Conservation (phyloP, 805 yeast species). For the Nakazawaea wyomingensis region DNA sequence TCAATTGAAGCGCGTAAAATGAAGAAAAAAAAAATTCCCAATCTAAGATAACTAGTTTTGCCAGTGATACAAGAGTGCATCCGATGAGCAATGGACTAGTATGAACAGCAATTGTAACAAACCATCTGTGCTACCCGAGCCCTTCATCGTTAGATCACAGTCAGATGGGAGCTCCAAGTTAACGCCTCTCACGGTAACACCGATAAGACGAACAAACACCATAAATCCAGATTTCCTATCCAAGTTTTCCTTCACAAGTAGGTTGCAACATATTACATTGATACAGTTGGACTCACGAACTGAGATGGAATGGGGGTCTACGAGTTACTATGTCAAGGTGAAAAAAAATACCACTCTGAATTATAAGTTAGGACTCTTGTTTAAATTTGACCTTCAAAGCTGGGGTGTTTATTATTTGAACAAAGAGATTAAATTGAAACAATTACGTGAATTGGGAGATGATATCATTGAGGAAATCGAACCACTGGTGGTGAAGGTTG, state of each 20-base stretch:
- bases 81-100: not conserved
- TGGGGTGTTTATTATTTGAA: slow-evolving; percentile 8
- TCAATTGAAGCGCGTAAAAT: no score
- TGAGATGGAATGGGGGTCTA: slow-evolving; percentile 5
- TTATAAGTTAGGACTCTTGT: slow-evolving; percentile 8
- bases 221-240: slow-evolving; percentile 4
- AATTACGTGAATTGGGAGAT: slow-evolving; percentile 2
- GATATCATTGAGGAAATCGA: slow-evolving; percentile 1
- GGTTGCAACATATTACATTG: not conserved
- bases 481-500: not conserved
- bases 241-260: not conserved
- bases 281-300: slow-evolving; percentile 1
- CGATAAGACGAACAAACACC: slow-evolving; percentile 1
- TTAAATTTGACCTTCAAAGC: not conserved
- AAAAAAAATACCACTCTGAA: slow-evolving; percentile 1
- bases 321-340: slow-evolving; percentile 10
- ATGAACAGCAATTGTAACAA: not conserved
- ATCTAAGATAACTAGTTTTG: no score
- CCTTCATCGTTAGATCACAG: slow-evolving; percentile 1
- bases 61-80: not conserved
- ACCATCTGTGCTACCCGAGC: slow-evolving; percentile 8
- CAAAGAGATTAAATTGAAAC: slow-evolving; percentile 9
- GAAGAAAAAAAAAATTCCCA: no score
- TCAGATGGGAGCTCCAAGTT: slow-evolving; percentile 4
- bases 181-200: slow-evolving; percentile 1